Percentiles rank a stretch among this genome's conserved stretches.
Conservation (phyloP, 257 asterid genomes). For the Marsdenia floribunda region DNA sequence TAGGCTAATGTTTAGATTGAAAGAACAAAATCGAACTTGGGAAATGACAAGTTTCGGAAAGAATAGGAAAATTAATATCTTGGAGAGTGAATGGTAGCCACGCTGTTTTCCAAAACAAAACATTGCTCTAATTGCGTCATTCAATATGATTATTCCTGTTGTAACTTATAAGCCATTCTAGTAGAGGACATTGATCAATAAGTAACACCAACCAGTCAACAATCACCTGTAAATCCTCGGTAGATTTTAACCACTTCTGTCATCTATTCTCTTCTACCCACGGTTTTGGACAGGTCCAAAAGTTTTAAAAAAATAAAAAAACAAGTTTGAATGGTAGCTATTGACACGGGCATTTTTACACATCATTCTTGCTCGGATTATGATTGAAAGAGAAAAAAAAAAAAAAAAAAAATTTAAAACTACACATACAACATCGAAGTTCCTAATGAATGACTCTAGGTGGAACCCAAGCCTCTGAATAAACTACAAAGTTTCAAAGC, state of each 20-base stretch:
- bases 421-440: conserved; percentile 42
- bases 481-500: conserved; percentile 31
- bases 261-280: not conserved
- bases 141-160: no score
- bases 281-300: conserved; percentile 9
- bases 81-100: no score
- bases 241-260: not conserved
- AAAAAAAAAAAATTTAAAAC: not conserved
- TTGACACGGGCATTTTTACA: conserved; percentile 21
- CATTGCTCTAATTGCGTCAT: no score
- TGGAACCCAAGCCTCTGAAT: conserved; percentile 22
- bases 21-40: no score
- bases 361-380: conserved; percentile 19
- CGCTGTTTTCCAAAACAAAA: no score
- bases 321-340: conserved; percentile 3
- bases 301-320: not conserved
- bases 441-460: conserved; percentile 35
- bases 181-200: no score
- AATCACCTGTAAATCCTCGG: not conserved
- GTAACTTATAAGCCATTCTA: no score
- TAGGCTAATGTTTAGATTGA: no score
- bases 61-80: no score
- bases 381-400: not conserved
- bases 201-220: no score
- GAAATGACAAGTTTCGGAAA: no score